Evolutionary conservation across 176 grass and related monocot genomes (phyloP).

Genomic region (Avena atlantica): DNA sequence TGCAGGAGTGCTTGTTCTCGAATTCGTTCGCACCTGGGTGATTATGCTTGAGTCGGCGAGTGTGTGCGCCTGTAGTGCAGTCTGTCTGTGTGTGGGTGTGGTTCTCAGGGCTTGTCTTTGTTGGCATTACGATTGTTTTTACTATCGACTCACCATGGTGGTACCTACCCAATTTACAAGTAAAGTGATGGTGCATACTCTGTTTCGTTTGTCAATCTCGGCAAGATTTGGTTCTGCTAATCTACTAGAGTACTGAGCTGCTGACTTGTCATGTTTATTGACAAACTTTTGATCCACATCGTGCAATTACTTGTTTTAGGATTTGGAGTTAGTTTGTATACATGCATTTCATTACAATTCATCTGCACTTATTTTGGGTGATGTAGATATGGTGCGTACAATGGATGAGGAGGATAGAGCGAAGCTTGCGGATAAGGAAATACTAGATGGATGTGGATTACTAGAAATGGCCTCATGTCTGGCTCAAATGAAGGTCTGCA

Average conservation of each 20-base stretch:
- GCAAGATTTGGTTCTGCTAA: not conserved
- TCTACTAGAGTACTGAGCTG: not conserved
- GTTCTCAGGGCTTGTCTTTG: too few species aligned
- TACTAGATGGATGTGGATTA: not conserved
- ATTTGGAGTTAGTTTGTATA: not conserved
- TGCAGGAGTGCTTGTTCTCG: not conserved
- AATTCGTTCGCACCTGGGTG: not conserved
- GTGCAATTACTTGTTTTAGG: not conserved
- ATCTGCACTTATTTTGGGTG: not conserved
- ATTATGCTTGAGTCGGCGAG: too few species aligned
- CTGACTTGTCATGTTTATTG: not conserved
- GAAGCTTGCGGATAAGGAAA: not conserved
- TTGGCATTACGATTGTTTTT: not conserved
- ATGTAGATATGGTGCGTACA: not conserved
- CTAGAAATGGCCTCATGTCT: not conserved
- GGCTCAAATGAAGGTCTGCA: constrained; percentile 24
- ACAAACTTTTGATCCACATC: not conserved
- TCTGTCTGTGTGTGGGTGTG: too few species aligned
- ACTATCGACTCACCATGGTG: not conserved
- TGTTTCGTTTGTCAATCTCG: not conserved
- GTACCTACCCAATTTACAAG: not conserved
- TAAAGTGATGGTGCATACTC: not conserved
- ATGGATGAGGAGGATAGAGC: not conserved
- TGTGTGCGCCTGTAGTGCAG: too few species aligned
- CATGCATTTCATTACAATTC: not conserved